Evolutionary conservation across 2,329 filamentous ascomycete species (phyloP).

Genomic region (Colletotrichum cuscutae): DNA sequence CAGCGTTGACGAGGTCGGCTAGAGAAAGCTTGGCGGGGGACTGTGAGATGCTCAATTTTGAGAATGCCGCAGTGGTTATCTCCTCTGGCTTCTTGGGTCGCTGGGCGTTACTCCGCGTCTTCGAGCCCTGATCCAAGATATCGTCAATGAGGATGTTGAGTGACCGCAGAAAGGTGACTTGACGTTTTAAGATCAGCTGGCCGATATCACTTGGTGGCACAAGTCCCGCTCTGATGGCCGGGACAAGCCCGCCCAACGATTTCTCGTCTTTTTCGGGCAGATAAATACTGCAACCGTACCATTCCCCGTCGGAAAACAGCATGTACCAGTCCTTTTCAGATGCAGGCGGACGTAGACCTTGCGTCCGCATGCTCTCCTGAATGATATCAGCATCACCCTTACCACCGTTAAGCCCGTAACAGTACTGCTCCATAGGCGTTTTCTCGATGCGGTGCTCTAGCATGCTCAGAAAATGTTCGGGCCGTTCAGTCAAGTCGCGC

Average conservation of each 20-base stretch:
- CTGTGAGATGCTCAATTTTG: slow-evolving; percentile 44
- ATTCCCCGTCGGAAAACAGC: slow-evolving; percentile 46
- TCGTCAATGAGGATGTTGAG: slow-evolving; percentile 55
- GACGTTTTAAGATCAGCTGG: slow-evolving; percentile 52
- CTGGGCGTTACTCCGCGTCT: slow-evolving; percentile 38
- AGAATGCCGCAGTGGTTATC: slow-evolving; percentile 42
- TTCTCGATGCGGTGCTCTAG: slow-evolving; percentile 50
- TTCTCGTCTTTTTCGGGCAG: slow-evolving; percentile 39
- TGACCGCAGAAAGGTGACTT: slow-evolving; percentile 46
- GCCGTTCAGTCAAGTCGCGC: slow-evolving; percentile 47
- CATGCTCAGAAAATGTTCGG: slow-evolving; percentile 50
- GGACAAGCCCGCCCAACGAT: slow-evolving; percentile 37
- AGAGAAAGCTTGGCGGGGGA: slow-evolving; percentile 43
- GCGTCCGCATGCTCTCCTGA: slow-evolving; percentile 44
- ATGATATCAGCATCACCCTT: slow-evolving; percentile 51
- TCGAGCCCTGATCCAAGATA: slow-evolving; percentile 52
- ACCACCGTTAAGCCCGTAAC: slow-evolving; percentile 40
- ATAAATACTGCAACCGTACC: slow-evolving; percentile 55
- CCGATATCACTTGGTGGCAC: slow-evolving; percentile 43
- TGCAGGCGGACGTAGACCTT: slow-evolving; percentile 44
- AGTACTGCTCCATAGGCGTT: slow-evolving; percentile 47
- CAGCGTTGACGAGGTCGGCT: slow-evolving; percentile 42
- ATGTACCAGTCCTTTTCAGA: slow-evolving; percentile 46
- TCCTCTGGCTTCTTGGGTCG: slow-evolving; percentile 43
- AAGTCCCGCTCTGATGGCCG: slow-evolving; percentile 37